Base-by-base conservation (phyloP, 116 monocot genomes). In the Posidonia oceanica region DNA sequence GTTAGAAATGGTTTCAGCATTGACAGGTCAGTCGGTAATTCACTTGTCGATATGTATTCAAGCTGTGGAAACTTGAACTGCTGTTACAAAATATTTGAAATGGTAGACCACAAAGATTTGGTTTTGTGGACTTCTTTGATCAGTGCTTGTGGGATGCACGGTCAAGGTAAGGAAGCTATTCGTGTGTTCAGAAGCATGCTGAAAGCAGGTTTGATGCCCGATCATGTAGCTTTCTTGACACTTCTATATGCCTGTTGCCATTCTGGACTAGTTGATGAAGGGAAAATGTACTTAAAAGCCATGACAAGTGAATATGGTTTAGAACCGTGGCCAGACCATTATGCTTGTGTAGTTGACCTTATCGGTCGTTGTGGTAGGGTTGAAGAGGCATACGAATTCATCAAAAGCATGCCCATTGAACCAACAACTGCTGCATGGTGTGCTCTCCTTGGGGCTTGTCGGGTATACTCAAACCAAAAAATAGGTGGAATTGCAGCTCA, bases 201-300 rank as follows among this genome's bases (percentile, higher is more conserved):
- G 38, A 66, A 77, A 55, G 63, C 38, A 6, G 86, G 82, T 52
- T 11, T 89, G 64, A 59, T 66, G 10, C 97, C 89, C 11, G 97
- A 97, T 59, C 87, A 85, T 71, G 55, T 97, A 48, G 60, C 87
- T 60, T 97, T 97, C 80, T 75, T 92, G 62, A 75, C 82, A 0
- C 67, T 97, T 42, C 77, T 97, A 12, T 81, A 89, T 77, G 97
- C 92, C n/a, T 97, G 97, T 73, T 85, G 87, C 70, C 97, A 97
- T 57, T 89, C 92, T 3, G 80, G 83, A 67, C 67, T 89, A 7
- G 48, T 77, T 29, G 51, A 77, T 8, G 81, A 91, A 59, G 96
- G 91, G n/a, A 87, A 80, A 59, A n/a, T 7, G 6, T 87, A 69
- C 71, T 71, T 89, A 8, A 75, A 87, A 5, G 67, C 72, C 58